Evolutionary conservation across 805 yeast species (phyloP).

Genomic region (Cyberlindnera petersonii): DNA sequence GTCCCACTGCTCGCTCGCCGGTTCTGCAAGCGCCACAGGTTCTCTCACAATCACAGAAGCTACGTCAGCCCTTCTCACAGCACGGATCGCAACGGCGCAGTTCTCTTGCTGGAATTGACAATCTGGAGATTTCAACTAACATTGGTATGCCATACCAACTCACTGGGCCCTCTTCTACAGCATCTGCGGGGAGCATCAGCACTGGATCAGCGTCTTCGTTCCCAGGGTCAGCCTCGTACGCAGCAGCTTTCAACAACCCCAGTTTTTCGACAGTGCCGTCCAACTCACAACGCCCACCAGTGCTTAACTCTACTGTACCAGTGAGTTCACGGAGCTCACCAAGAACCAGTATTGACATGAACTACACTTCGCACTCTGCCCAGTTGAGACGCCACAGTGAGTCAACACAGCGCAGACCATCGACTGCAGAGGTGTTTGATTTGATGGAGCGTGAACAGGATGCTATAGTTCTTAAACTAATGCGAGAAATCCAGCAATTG

Average conservation of each 20-base stretch:
- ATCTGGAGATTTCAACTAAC: conserved; percentile 17
- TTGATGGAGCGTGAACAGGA: conserved; percentile 73
- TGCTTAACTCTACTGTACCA: conserved; percentile 8
- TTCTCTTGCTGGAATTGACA: conserved; percentile 18
- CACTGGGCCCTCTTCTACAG: background rate
- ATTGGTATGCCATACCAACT: conserved; percentile 23
- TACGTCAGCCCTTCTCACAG: conserved; percentile 9
- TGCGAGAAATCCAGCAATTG: conserved; percentile 54
- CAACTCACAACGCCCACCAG: too few relatives aligned
- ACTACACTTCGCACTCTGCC: conserved; percentile 9
- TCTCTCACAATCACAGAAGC: conserved; percentile 11
- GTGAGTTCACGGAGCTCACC: conserved; percentile 21
- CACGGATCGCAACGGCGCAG: conserved; percentile 14
- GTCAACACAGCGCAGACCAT: conserved; percentile 23
- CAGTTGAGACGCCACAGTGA: conserved; percentile 22
- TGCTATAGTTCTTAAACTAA: conserved; percentile 62
- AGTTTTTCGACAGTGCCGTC: too few relatives aligned
- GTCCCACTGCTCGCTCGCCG: conserved; percentile 22
- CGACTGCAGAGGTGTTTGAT: conserved; percentile 49
- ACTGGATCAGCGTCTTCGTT: conserved; percentile 5
- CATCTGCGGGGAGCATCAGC: conserved; percentile 9
- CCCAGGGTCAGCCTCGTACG: background rate
- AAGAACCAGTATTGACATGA: conserved; percentile 17
- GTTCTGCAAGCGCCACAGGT: conserved; percentile 4
- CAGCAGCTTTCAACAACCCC: conserved; percentile 7